Evolutionary conservation across 371 early-diverging fungal species (phyloP).

Genomic region (Syncephalastrum monosporum): DNA sequence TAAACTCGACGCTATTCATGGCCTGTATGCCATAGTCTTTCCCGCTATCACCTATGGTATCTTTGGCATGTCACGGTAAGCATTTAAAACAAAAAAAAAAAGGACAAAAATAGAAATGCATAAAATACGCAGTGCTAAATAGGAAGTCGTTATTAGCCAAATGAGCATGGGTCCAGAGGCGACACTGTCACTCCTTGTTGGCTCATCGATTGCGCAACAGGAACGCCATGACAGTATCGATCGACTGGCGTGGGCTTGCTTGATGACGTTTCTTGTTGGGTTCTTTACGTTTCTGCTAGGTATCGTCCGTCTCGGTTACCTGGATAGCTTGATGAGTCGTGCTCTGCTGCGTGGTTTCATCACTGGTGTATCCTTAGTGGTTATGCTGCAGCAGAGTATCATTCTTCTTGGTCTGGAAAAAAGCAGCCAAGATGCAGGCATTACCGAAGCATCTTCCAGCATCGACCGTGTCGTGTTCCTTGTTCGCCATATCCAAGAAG

Average conservation of each 20-base stretch:
- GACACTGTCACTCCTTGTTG: conserved; percentile 84
- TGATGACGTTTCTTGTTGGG: conserved; percentile 86
- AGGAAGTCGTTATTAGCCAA: conserved; percentile 51
- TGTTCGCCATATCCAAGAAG: conserved; percentile 42
- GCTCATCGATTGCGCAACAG: conserved; percentile 68
- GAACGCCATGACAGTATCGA: conserved; percentile 45
- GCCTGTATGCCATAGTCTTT: conserved; percentile 82
- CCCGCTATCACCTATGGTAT: conserved; percentile 87
- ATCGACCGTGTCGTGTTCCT: conserved; percentile 71
- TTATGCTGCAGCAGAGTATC: conserved; percentile 83
- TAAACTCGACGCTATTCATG: conserved; percentile 81
- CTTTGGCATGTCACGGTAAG: conserved; percentile 84
- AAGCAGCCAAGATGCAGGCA: conserved; percentile 42
- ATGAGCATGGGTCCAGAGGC: conserved; percentile 91
- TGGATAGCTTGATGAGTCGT: conserved; percentile 92
- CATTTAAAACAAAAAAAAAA: background rate
- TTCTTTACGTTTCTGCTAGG: conserved; percentile 88
- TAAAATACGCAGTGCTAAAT: background rate
- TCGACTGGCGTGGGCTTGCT: conserved; percentile 64
- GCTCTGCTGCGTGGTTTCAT: conserved; percentile 92
- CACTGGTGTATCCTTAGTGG: conserved; percentile 86
- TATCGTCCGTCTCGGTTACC: conserved; percentile 90
- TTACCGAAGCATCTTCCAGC: conserved; percentile 70
- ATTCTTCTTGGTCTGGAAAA: conserved; percentile 71
- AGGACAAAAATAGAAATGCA: background rate